These are phyloP conservation scores for Coffea canephora DNA, from an alignment of 257 asterid species.

Conservation along the genomic window DNA sequence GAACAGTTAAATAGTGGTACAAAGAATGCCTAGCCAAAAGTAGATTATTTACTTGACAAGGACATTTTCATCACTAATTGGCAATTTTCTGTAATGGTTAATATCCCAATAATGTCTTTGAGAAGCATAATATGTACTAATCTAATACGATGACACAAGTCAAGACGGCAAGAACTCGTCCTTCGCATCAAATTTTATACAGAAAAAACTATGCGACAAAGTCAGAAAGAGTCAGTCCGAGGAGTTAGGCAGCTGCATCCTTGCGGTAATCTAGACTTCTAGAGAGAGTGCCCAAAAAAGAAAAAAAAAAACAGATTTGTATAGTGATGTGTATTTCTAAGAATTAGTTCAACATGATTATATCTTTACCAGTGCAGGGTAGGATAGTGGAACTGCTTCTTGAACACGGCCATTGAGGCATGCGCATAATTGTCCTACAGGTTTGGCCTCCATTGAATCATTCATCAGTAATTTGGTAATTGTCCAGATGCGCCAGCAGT, in stretches of 20 bases:
- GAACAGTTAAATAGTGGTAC: neutral
- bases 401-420: too few species aligned
- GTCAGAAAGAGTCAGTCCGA: slow-evolving; percentile 2
- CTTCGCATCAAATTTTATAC: neutral
- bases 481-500: neutral
- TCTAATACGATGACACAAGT: slow-evolving; percentile 5
- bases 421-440: neutral
- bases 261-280: neutral
- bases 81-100: neutral
- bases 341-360: too few species aligned
- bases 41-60: neutral
- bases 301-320: too few species aligned
- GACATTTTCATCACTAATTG: neutral
- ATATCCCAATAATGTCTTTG: neutral
- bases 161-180: slow-evolving; percentile 22
- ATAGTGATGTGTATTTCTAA: too few species aligned
- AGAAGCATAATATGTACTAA: neutral
- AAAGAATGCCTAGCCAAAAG: neutral
- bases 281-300: neutral
- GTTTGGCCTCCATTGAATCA: neutral
- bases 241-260: slow-evolving; percentile 16
- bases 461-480: neutral
- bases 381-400: too few species aligned
- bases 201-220: neutral
- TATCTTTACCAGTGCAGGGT: too few species aligned